Evolutionary conservation across 257 asterid genomes (phyloP), one percentile per base, ranked within the genome.

Genomic region (Primulina tabacum): DNA sequence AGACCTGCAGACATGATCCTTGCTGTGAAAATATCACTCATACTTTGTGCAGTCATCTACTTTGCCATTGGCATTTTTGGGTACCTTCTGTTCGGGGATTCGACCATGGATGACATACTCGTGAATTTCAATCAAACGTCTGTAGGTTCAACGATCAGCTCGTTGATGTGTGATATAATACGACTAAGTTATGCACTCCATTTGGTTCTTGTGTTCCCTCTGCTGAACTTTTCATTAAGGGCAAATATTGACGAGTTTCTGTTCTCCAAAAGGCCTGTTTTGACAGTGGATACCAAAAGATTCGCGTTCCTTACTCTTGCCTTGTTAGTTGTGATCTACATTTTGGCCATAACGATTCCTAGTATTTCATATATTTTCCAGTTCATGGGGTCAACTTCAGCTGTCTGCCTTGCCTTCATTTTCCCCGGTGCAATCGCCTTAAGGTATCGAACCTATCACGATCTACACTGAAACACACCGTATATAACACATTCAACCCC

Each of bases 301-400:
- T 24, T 24, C 26, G 26, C 1, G 26, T 24, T 24, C 26, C 26
- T 24, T 24, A 24, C 1, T 24, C 8, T 60, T 65, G 73, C 66
- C 47, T 71, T 90, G 82, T 74, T 91, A 61, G 89, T 70, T 2
- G 24, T 86, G 67, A 80, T 92, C n/a, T 93, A 90, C 65, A 55
- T 75, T 43, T 76, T 82, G 1, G 95, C 26, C 26, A 24, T 24
- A 24, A 24, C 26, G 26, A 24, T 24, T 24, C 26, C 26, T 24
- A 24, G 26, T 24, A 24, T 24, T 24, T 24, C 26, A 24, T 24
- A 24, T 24, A 24, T 24, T 24, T 93, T 90, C 79, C 99, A 93
- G 89, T 93, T 93, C 86, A 72, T 90, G 88, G 97, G 99, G 26
- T 90, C 99, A 0, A 90, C 97, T 34, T 80, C 96, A 53, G 95